These are phyloP conservation scores for Xylariales sp. DNA, from an alignment of 2,329 filamentous ascomycete species.

Conservation along the genomic window DNA sequence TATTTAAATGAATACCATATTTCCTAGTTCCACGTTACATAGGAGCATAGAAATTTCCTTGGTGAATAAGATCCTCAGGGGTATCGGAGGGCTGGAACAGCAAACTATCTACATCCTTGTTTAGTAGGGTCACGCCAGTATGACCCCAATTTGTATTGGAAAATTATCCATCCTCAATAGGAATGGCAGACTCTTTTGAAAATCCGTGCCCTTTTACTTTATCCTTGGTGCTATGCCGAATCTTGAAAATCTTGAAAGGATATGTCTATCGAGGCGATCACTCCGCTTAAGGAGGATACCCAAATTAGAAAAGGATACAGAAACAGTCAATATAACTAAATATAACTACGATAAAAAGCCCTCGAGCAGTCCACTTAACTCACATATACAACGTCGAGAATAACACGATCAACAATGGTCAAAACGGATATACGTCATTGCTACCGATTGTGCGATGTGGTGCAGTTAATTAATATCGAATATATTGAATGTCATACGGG, in stretches of 20 bases:
- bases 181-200: conserved; percentile 4
- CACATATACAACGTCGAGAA: not conserved
- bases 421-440: conserved; percentile 29
- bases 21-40: conserved; percentile 21
- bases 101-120: conserved; percentile 33
- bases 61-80: conserved; percentile 25
- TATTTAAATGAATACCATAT: conserved; percentile 15
- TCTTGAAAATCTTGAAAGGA: not conserved
- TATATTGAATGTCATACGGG: conserved; percentile 22
- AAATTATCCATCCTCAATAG: conserved; percentile 18
- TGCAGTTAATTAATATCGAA: conserved; percentile 32
- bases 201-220: conserved; percentile 1
- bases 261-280: not conserved
- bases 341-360: not conserved
- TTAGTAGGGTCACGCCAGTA: conserved; percentile 24
- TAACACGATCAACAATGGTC: not conserved
- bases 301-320: conserved; percentile 1
- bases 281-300: not conserved
- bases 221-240: conserved; percentile 4
- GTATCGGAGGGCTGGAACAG: conserved; percentile 32
- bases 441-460: conserved; percentile 14
- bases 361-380: not conserved
- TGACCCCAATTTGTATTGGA: conserved; percentile 8
- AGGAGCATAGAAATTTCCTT: not conserved
- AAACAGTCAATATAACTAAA: not conserved